Evolutionary conservation across 176 grass and related monocot genomes (phyloP), one percentile per base, ranked within the genome.

Genomic region (Dactylis glomerata): DNA sequence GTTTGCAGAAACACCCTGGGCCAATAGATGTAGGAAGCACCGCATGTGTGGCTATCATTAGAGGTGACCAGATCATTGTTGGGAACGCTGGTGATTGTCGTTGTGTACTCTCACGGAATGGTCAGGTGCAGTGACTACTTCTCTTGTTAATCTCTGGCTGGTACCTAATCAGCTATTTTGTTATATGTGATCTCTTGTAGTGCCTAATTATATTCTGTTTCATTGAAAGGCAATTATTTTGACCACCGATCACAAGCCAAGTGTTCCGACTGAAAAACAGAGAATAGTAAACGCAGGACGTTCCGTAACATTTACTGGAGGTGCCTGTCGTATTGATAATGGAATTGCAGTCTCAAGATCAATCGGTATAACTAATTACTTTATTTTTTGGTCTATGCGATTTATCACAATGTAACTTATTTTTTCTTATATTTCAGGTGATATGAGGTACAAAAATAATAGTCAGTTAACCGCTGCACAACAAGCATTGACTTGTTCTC

Each of bases 71-170:
- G 20, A 87, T 90, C 80, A 40, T 90, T 87, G 88, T 87, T 40
- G 88, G 66, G 78, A 90, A 90, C 75, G 84, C 80, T 75, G 84
- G 88, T 50, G 84, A 87, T 80, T 83, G 66, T 83, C 88, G 80
- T 38, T 87, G 88, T 86, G 67, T 90, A 58, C 30, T 90, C 80
- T 83, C 84, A 75, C 79, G 67, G 80, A 75, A 75, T 40, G 47
- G 81, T 50, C 75, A 75, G 88, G 88, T 90, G 57, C 6, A 16
- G 16, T 70, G 41, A 68, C 71, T 75, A 65, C 58, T 66, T 83
- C 22, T 83, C 8, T 79, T 38, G 1, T 69, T 51, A 58, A 16
- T 37, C 9, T 78, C n/a, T 47, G 38, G 42, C 46, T 87, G 75
- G 57, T 79, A 65, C 28, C 1, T 11, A 16, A 85, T 76, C 30